A percentile compares a stretch with the other conserved stretches of the same genome.
Evolutionary conservation across 139 green algal genomes (phyloP).

Genomic region (Micromonas commoda): DNA sequence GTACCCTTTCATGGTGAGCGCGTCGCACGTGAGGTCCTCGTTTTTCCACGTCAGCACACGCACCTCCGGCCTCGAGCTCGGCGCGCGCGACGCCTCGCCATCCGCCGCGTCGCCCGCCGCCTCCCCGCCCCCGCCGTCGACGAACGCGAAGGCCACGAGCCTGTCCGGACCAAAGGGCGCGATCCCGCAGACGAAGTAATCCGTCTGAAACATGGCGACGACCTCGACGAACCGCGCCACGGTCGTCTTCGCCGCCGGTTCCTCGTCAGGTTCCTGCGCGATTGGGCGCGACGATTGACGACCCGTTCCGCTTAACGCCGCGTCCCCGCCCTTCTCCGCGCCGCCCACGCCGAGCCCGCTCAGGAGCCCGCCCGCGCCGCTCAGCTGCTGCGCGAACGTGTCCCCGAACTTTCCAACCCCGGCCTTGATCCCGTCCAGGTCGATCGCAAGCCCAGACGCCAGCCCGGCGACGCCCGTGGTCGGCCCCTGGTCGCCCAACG

Average conservation of each 20-base stretch:
- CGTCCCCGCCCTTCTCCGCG: background rate
- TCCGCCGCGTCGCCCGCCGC: background rate
- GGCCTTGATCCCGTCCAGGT: too few species aligned
- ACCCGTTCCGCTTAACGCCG: background rate
- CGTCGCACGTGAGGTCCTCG: slow-evolving; percentile 49
- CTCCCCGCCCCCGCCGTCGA: background rate
- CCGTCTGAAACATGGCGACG: slow-evolving; percentile 45
- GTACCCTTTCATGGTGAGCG: slow-evolving; percentile 43
- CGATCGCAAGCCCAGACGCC: too few species aligned
- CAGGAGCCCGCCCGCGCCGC: background rate
- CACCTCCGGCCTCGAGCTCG: slow-evolving; percentile 31
- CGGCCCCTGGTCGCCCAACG: too few species aligned
- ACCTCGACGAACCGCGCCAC: slow-evolving; percentile 41
- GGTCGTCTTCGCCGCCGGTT: background rate
- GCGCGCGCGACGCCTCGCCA: background rate
- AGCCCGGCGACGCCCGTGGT: too few species aligned
- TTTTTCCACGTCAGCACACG: slow-evolving; percentile 40
- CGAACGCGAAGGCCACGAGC: background rate
- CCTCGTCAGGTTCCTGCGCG: background rate
- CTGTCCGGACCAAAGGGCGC: slow-evolving; percentile 56
- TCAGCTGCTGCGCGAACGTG: background rate
- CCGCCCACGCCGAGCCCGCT: background rate
- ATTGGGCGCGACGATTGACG: background rate
- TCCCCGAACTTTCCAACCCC: too few species aligned
- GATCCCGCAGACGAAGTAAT: slow-evolving; percentile 51